phyloP scores from a whole-genome alignment of 2,329 filamentous ascomycete species.

The Curvularia verruculosa region DNA sequence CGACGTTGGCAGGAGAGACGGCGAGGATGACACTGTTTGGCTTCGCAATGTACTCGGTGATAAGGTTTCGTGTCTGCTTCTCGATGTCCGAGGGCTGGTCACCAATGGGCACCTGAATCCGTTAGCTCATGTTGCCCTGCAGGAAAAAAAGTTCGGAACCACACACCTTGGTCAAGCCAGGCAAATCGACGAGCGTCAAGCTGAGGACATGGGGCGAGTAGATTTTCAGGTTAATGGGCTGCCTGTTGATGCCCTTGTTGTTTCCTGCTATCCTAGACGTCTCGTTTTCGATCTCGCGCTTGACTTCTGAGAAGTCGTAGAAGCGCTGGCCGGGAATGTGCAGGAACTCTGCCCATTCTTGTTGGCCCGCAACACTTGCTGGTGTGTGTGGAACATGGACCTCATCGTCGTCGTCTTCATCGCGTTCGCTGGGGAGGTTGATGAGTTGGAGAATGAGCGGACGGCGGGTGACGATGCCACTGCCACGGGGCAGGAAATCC shows the following conservation, averaged over 20 bases:
- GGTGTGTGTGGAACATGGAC: slow-evolving; percentile 75
- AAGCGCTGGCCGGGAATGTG: slow-evolving; percentile 89
- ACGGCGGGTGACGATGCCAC: slow-evolving; percentile 92
- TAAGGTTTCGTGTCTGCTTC: slow-evolving; percentile 95
- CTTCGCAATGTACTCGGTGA: slow-evolving; percentile 98
- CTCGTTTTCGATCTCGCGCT: slow-evolving; percentile 96
- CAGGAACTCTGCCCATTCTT: slow-evolving; percentile 93
- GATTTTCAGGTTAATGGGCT: slow-evolving; percentile 97
- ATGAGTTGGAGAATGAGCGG: slow-evolving; percentile 97
- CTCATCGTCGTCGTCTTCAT: slow-evolving; percentile 70
- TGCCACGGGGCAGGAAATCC: slow-evolving; percentile 95
- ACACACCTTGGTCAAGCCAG: slow-evolving; percentile 86
- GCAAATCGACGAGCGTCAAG: slow-evolving; percentile 92
- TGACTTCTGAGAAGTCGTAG: slow-evolving; percentile 90
- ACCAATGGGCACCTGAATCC: slow-evolving; percentile 81
- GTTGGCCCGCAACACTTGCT: slow-evolving; percentile 69
- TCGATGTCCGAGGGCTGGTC: slow-evolving; percentile 98
- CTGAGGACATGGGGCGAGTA: slow-evolving; percentile 97
- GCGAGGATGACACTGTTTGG: slow-evolving; percentile 98
- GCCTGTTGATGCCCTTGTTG: slow-evolving; percentile 98
- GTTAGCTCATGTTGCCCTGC: slow-evolving; percentile 32
- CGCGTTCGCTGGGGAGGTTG: slow-evolving; percentile 80
- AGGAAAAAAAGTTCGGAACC: slow-evolving; percentile 7
- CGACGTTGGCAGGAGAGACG: slow-evolving; percentile 95
- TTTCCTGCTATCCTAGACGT: slow-evolving; percentile 91